Percentiles rank a stretch among this genome's conserved stretches.
Conservation (phyloP, 2,329 filamentous ascomycete species). For the Zarea fungicola region DNA sequence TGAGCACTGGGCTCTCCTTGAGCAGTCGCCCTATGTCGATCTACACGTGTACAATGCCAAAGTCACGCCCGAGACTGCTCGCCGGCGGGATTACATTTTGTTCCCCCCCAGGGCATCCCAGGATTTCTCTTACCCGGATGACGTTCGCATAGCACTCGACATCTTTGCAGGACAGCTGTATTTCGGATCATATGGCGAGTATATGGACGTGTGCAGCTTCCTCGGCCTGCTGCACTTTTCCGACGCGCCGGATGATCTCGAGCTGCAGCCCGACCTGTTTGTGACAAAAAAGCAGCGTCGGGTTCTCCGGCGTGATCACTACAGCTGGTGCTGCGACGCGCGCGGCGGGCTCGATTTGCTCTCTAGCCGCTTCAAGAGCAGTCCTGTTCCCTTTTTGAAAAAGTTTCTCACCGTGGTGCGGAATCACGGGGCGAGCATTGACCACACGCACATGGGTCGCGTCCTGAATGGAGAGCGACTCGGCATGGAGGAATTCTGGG, state of each 20-base stretch:
- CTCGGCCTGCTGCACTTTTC: conserved; percentile 41
- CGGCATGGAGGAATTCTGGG: conserved; percentile 18
- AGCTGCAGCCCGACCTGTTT: too few relatives aligned
- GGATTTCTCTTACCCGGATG: conserved; percentile 20
- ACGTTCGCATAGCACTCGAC: conserved; percentile 43
- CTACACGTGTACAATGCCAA: conserved; percentile 43
- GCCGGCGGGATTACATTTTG: not conserved
- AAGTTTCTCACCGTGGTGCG: conserved; percentile 32
- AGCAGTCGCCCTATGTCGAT: conserved; percentile 23
- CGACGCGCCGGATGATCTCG: conserved; percentile 3
- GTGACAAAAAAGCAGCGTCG: too few relatives aligned
- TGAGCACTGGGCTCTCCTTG: conserved; percentile 35
- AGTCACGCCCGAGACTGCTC: not conserved
- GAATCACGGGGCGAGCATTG: conserved; percentile 31
- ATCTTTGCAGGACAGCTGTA: conserved; percentile 67
- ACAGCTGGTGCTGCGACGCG: too few relatives aligned
- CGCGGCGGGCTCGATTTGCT: not conserved
- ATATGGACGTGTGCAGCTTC: conserved; percentile 44
- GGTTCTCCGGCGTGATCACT: too few relatives aligned
- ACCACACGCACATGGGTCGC: conserved; percentile 37
- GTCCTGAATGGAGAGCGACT: conserved; percentile 30
- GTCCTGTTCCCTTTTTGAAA: conserved; percentile 34
- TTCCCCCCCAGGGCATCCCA: not conserved
- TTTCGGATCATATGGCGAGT: conserved; percentile 48
- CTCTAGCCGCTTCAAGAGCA: conserved; percentile 20